Evolutionary conservation across 2,329 filamentous ascomycete genomes (phyloP), one percentile per base, ranked within the genome.

Genomic region (Curvularia sp.): DNA sequence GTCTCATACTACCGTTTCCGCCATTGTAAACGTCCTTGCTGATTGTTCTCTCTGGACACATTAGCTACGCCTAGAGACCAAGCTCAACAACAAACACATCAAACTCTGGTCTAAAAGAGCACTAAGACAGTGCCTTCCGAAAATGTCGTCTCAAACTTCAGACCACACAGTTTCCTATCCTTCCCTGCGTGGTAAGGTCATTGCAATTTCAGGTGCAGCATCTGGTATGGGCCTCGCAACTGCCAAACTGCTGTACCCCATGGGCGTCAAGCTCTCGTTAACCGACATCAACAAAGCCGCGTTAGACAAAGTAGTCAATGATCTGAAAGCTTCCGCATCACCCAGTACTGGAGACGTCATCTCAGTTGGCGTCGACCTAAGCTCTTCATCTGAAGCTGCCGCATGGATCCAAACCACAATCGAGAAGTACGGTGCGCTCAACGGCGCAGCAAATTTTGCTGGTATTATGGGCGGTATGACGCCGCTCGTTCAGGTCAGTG

Each of bases 191-290:
- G 50, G 50, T 18, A 33, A 35, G n/a, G 39, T 35, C 26, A 43
- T 63, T 35, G 49, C 18, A 18, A 58, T 67, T 41, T 61, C 64
- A 3, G 65, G 63, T 33, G 63, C 57, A 20, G 65, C 62, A 33
- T 26, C 61, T 79, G 82, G 82, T 63, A 83, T 84, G 57, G 82
- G 82, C 22, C 74, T 78, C 53, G 64, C 74, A 53, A 79, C 78
- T 3, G 80, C 81, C 2, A 68, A 77, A 28, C 72, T 79, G 8
- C 80, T 83, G 53, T 80, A 80, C 8, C 66, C 69, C n/a, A 67
- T 81, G 61, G 82, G 82, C 55, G 75, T 60, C 15, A 39, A 43
- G 22, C 49, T 68, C 24, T 68, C 63, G 5, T 39, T 68, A 12
- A 57, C 55, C n/a, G 65, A 68, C 31, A 53, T 64, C 13, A 82